Evolutionary conservation across 306 rosid genomes (phyloP).

Genomic region (Luffa aegyptiaca): DNA sequence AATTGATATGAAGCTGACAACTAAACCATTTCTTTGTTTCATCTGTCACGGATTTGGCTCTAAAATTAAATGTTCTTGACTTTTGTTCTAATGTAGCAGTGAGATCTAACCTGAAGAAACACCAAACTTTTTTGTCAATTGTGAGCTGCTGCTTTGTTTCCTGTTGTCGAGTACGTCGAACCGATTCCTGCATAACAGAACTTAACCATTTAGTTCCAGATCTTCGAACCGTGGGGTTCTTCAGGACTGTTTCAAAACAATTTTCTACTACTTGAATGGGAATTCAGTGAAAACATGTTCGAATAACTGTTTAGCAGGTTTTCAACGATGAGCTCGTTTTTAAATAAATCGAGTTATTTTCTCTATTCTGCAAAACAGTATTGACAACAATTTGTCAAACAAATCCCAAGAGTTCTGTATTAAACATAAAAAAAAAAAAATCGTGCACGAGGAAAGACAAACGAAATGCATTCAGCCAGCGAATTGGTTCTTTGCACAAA

Average conservation of each 20-base stretch:
- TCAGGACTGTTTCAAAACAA: background rate
- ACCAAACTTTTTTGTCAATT: background rate
- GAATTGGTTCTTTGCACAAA: background rate
- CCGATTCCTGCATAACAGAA: background rate
- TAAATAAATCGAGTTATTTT: no score
- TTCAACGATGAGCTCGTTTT: background rate
- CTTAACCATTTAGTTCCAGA: background rate
- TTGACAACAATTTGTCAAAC: background rate
- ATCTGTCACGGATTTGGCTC: background rate
- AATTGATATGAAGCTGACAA: constrained; percentile 18
- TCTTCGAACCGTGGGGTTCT: background rate
- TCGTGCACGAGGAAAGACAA: background rate
- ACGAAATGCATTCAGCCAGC: background rate
- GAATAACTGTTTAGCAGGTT: background rate
- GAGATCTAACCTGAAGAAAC: background rate
- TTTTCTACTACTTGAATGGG: background rate
- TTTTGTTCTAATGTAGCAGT: background rate
- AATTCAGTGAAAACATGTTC: no score
- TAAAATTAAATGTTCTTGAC: background rate
- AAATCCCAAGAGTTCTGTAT: background rate
- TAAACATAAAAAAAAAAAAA: background rate
- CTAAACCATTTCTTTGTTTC: constrained; percentile 22
- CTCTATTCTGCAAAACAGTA: no score
- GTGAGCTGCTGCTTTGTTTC: background rate
- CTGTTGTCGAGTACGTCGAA: background rate